These are phyloP conservation scores for Hemisphaericaspora xylofermentans DNA, from an alignment of 1,139 yeast species.

Conservation along the genomic window DNA sequence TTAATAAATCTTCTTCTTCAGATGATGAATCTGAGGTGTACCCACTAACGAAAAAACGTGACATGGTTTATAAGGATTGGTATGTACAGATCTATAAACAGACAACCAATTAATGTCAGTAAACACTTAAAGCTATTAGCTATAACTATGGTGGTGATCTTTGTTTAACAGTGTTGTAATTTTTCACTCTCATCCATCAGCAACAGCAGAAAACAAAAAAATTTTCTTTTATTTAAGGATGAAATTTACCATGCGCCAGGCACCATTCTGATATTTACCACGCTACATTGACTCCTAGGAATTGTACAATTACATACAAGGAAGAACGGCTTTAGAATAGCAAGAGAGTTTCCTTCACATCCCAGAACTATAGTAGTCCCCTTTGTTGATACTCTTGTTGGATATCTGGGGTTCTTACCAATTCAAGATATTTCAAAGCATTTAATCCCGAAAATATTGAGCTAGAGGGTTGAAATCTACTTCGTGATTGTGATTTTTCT, in stretches of 20 bases:
- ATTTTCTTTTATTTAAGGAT: slow-evolving; percentile 2
- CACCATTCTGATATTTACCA: neutral
- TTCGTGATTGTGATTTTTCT: too few species aligned
- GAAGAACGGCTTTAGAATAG: too few species aligned
- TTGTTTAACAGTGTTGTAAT: too few species aligned
- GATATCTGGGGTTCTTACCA: too few species aligned
- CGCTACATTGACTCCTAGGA: neutral
- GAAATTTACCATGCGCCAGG: neutral
- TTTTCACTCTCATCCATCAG: neutral
- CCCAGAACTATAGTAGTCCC: too few species aligned
- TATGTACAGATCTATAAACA: neutral
- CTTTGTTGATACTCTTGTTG: too few species aligned
- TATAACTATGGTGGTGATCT: too few species aligned
- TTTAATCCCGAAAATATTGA: too few species aligned
- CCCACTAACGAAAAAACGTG: slow-evolving; percentile 73
- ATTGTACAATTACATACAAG: neutral
- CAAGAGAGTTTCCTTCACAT: too few species aligned
- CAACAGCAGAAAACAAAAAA: slow-evolving; percentile 1
- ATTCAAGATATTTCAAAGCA: too few species aligned
- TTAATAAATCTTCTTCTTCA: slow-evolving; percentile 72
- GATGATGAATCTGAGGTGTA: slow-evolving; percentile 67
- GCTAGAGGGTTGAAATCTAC: too few species aligned
- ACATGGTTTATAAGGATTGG: slow-evolving; percentile 40
- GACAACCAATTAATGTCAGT: neutral
- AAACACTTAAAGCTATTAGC: too few species aligned